phyloP scores from a whole-genome alignment of 805 yeast genomes.

The Ogataea corticis region DNA sequence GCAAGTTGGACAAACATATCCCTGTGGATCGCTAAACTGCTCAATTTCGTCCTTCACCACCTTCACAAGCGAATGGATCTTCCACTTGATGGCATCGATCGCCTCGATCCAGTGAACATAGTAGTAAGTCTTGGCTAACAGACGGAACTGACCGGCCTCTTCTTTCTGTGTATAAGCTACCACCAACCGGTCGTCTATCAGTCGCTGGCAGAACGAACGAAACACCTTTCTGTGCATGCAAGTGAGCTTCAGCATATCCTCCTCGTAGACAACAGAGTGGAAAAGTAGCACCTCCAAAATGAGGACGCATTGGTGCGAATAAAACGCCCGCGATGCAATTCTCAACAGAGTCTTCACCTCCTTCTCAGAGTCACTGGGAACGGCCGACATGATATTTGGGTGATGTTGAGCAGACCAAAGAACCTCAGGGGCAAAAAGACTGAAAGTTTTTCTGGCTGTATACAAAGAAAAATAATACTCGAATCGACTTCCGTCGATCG shows the following conservation, averaged over 20 bases:
- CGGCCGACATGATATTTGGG: slow-evolving; percentile 12
- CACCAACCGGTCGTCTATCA: slow-evolving; percentile 82
- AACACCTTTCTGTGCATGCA: slow-evolving; percentile 87
- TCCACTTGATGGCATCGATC: slow-evolving; percentile 95
- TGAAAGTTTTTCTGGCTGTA: neutral
- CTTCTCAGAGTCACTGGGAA: slow-evolving; percentile 18
- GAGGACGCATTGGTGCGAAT: slow-evolving; percentile 77
- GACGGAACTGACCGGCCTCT: slow-evolving; percentile 62
- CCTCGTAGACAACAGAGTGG: slow-evolving; percentile 91
- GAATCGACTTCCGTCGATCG: neutral
- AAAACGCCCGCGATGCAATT: slow-evolving; percentile 84
- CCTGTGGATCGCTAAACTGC: slow-evolving; percentile 87
- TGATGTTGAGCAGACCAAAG: neutral
- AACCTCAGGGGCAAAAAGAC: neutral
- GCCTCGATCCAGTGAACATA: slow-evolving; percentile 85
- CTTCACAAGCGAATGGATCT: slow-evolving; percentile 83
- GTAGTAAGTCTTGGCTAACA: slow-evolving; percentile 78
- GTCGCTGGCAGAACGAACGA: slow-evolving; percentile 74
- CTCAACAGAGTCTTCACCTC: slow-evolving; percentile 51
- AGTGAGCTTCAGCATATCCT: slow-evolving; percentile 77
- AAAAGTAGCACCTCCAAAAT: slow-evolving; percentile 83
- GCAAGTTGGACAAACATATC: slow-evolving; percentile 88
- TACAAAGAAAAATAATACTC: neutral
- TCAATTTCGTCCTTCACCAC: slow-evolving; percentile 78
- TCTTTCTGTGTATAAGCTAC: slow-evolving; percentile 72